phyloP scores from a whole-genome alignment of 345 rosid species.

The Mangifera indica region DNA sequence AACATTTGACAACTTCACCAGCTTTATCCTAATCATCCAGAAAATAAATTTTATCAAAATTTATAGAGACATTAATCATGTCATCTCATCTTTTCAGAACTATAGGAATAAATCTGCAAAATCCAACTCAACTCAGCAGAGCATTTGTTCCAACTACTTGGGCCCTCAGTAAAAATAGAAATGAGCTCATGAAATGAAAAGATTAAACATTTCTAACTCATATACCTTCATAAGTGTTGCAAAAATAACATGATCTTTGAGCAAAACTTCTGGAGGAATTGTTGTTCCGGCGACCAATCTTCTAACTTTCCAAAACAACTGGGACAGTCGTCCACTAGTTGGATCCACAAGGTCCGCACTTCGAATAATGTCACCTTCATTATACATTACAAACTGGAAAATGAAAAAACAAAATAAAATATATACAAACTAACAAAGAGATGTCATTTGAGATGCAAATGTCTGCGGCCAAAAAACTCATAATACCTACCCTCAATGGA shows the following conservation, averaged over 20 bases:
- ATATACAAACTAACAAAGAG: not conserved
- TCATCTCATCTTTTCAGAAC: conserved; percentile 7
- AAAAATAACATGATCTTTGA: conserved; percentile 47
- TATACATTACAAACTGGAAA: conserved; percentile 68
- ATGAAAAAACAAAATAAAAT: conserved; percentile 1
- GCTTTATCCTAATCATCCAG: conserved; percentile 51
- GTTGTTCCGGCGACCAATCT: conserved; percentile 48
- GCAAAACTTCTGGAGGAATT: conserved; percentile 38
- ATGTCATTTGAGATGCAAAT: no score
- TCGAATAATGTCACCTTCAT: conserved; percentile 70
- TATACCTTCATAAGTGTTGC: conserved; percentile 56
- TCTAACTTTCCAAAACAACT: conserved; percentile 49
- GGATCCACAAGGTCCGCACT: conserved; percentile 51
- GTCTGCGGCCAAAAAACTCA: not conserved
- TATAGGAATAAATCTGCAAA: not conserved
- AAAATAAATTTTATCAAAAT: conserved; percentile 2
- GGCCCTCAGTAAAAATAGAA: not conserved
- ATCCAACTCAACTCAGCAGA: not conserved
- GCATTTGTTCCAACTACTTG: not conserved
- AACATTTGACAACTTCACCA: conserved; percentile 34
- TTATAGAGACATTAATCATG: not conserved
- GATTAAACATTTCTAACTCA: not conserved
- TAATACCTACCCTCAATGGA: not conserved
- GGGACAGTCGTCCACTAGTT: conserved; percentile 51
- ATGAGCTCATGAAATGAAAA: not conserved